phyloP scores from a whole-genome alignment of 2,329 filamentous ascomycete genomes.

The Claviceps fusiformis region DNA sequence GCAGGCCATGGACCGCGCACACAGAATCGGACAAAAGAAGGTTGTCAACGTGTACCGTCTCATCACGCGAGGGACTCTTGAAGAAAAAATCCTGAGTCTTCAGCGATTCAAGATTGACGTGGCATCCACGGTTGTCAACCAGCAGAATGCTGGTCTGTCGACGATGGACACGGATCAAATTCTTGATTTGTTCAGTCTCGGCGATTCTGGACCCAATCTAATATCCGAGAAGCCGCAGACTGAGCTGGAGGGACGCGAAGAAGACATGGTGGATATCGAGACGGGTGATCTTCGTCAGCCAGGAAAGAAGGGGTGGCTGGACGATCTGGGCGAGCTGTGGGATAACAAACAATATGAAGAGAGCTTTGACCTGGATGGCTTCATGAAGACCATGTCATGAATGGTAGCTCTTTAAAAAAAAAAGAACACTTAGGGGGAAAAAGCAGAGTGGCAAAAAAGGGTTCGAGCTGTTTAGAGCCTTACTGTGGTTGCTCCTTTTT shows the following conservation, averaged over 20 bases:
- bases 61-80: constrained; percentile 86
- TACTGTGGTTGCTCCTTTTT: not conserved
- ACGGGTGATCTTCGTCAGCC: constrained; percentile 87
- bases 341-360: constrained; percentile 97
- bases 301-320: constrained; percentile 90
- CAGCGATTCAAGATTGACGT: constrained; percentile 99
- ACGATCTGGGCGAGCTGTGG: constrained; percentile 92
- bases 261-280: constrained; percentile 87
- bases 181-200: constrained; percentile 86
- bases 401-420: too few relatives aligned
- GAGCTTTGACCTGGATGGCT: constrained; percentile 91
- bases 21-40: constrained; percentile 98
- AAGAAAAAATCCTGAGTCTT: constrained; percentile 96
- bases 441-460: not conserved
- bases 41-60: constrained; percentile 97
- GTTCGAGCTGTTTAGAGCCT: not conserved
- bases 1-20: constrained; percentile 96
- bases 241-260: constrained; percentile 48
- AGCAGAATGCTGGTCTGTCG: constrained; percentile 86
- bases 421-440: not conserved
- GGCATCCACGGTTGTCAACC: constrained; percentile 93
- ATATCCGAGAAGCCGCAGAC: constrained; percentile 47
- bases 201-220: constrained; percentile 58
- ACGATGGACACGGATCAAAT: constrained; percentile 99
- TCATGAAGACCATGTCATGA: constrained; percentile 81